These are phyloP conservation scores for Leucocoprinus leucothites DNA, from an alignment of 768 basidiomycete genomes.

Conservation along the genomic window DNA sequence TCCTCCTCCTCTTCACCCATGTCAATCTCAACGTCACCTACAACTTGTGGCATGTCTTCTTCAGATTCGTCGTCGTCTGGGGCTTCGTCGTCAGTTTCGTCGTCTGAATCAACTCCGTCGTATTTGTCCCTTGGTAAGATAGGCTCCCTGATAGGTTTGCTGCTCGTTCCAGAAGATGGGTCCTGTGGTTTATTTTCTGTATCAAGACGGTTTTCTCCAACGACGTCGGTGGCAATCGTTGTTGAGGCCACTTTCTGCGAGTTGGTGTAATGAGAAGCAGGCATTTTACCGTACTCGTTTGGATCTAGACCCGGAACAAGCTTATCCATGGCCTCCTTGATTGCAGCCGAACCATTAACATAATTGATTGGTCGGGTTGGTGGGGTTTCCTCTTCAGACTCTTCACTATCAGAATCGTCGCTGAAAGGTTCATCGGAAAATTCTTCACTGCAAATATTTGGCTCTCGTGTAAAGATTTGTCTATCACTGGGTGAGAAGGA, in stretches of 20 bases:
- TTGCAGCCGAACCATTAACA: background rate
- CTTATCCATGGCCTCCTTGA: conserved; percentile 55
- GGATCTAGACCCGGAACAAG: conserved; percentile 79
- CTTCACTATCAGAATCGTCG: conserved; percentile 38
- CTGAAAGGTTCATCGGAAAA: conserved; percentile 66
- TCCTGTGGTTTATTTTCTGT: conserved; percentile 4
- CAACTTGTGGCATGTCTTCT: conserved; percentile 79
- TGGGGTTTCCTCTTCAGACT: conserved; percentile 27
- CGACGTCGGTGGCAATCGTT: conserved; percentile 39
- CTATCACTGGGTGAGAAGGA: conserved; percentile 1
- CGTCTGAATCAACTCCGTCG: conserved; percentile 91
- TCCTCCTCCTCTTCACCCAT: conserved; percentile 94
- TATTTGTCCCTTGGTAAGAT: conserved; percentile 80
- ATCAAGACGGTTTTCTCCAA: conserved; percentile 23
- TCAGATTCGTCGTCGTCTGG: conserved; percentile 56
- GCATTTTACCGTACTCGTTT: conserved; percentile 89
- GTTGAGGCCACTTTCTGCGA: conserved; percentile 63
- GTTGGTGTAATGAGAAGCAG: conserved; percentile 61
- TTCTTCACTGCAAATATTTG: conserved; percentile 49
- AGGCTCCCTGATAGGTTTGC: conserved; percentile 66
- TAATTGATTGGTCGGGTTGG: background rate
- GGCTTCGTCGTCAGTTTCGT: conserved; percentile 72
- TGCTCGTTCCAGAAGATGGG: conserved; percentile 16
- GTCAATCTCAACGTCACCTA: conserved; percentile 83
- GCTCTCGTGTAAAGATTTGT: conserved; percentile 1